Evolutionary conservation across 75 land plant species (phyloP), one percentile per base, ranked within the genome.

Genomic region (Sequoiadendron giganteum): DNA sequence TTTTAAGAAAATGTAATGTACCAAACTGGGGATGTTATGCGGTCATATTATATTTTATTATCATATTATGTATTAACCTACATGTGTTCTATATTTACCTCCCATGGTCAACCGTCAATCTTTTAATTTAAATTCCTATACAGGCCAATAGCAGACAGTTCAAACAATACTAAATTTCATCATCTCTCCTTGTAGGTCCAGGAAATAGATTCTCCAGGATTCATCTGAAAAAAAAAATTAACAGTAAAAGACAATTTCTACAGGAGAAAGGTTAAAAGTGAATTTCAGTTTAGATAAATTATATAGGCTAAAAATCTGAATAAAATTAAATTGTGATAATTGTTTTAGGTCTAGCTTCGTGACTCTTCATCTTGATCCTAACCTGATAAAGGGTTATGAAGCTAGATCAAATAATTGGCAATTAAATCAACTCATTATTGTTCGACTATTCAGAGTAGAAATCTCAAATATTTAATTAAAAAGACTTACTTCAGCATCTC

Each of bases 401-500:
- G 21, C 25, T 58, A 58, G 25, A 58, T 21, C 28, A 58, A 19
- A 19, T 21, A 18, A 21, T 58, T 58, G 65, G 65, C 25, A 28
- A 58, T 58, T 58, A 58, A 58, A 58, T 58, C 25, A 58, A 19
- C 21, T 58, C 65, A 19, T 58, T 7, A 19, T 5, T 58, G 5
- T 19, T 21, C 3, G 4, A 58, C 65, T 21, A 21, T 21, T 4
- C 65, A 58, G 5, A 19, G 3, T 21, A 28, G 65, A 58, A 58
- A 58, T 19, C 25, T 19, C 36, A 72, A 72, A 32, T n/a, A 28
- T 10, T n/a, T 72, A 72, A 9, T 8, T 72, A 43, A 79, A 80
- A 32, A 40, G 43, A 10, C 86, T 68, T 89, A 96, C 98, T 96
- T 97, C n/a, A 97, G 92, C 98, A 97, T 97, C 91, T 97, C 98